Conservation (phyloP, 164 flowering plant species). For the Stephania japonica region DNA sequence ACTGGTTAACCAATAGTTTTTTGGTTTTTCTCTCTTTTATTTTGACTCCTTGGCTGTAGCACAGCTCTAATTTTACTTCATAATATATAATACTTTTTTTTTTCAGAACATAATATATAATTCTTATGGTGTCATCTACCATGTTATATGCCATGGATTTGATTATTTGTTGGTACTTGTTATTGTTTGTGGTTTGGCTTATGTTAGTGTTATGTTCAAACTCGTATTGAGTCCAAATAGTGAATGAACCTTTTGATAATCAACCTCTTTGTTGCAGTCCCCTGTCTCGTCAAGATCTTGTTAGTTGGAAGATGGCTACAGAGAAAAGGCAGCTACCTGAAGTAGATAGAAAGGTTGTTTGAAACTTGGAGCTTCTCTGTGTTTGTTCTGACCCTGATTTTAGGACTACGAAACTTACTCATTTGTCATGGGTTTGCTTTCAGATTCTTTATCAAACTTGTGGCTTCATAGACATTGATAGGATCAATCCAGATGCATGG, state of each 20-base stretch:
- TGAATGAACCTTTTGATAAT: neutral
- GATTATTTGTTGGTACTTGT: neutral
- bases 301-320: conserved; percentile 94
- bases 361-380: neutral
- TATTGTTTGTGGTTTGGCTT: neutral
- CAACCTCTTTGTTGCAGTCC: conserved; percentile 49
- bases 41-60: neutral
- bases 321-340: conserved; percentile 79
- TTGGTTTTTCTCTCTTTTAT: neutral
- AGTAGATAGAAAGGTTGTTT: conserved; percentile 69
- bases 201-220: neutral
- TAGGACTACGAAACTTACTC: neutral
- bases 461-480: conserved; percentile 86
- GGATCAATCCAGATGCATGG: conserved; percentile 87
- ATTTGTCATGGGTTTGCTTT: neutral
- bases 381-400: conserved; percentile 4
- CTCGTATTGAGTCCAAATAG: neutral
- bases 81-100: neutral
- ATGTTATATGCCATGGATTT: neutral
- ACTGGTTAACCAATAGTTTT: neutral
- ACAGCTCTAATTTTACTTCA: neutral
- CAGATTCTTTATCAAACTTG: conserved; percentile 62
- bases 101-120: neutral
- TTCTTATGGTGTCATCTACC: neutral
- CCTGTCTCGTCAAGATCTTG: conserved; percentile 95